Conservation (phyloP, 116 monocot genomes). For the Thalassia testudinum region DNA sequence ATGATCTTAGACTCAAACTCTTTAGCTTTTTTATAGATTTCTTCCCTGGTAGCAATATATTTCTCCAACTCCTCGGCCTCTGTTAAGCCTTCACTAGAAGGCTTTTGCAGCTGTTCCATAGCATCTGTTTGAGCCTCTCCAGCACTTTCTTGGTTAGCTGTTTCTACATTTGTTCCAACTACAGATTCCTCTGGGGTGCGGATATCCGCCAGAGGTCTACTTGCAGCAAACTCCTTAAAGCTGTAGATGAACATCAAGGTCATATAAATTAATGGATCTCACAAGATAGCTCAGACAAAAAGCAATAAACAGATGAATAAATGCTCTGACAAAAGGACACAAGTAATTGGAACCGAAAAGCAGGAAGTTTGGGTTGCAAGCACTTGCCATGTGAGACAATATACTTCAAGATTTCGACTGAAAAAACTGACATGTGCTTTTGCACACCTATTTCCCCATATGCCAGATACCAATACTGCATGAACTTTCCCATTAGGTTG, state of each 20-base stretch:
- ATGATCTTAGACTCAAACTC: constrained; percentile 96
- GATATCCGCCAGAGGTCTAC: constrained; percentile 69
- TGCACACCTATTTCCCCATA: too few species aligned
- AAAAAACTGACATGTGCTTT: too few species aligned
- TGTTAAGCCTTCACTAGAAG: constrained; percentile 56
- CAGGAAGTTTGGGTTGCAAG: too few species aligned
- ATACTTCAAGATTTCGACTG: too few species aligned
- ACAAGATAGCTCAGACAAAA: too few species aligned
- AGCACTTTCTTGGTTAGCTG: constrained; percentile 15
- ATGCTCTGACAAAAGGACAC: too few species aligned
- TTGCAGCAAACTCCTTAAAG: constrained; percentile 68
- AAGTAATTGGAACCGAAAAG: too few species aligned
- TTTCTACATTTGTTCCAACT: background rate
- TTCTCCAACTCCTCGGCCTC: constrained; percentile 88
- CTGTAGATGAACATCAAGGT: constrained; percentile 17
- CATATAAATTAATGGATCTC: background rate
- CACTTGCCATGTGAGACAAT: too few species aligned
- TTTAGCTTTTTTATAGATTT: constrained; percentile 98
- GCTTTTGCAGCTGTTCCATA: constrained; percentile 42
- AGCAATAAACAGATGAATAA: too few species aligned
- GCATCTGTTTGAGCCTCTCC: constrained; percentile 46
- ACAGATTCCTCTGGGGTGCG: constrained; percentile 49
- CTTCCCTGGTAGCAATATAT: constrained; percentile 89
- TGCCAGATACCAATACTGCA: too few species aligned
- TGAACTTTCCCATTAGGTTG: too few species aligned